phyloP scores from a whole-genome alignment of 2,329 filamentous ascomycete species.

The Fusarium palustre region DNA sequence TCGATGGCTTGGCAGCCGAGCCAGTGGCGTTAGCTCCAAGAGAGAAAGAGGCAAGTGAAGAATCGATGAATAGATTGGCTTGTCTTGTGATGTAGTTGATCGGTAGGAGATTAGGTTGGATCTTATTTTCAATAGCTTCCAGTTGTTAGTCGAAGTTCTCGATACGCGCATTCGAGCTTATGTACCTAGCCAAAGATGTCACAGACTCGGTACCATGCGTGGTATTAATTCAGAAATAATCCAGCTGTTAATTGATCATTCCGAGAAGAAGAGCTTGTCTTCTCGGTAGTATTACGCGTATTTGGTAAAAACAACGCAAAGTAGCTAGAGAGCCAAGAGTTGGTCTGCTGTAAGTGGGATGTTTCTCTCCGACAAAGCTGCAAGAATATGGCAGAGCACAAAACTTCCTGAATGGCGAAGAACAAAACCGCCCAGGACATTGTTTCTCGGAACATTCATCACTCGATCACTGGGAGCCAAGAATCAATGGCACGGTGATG shows the following conservation, averaged over 20 bases:
- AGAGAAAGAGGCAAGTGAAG: constrained; percentile 26
- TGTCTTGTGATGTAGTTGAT: constrained; percentile 24
- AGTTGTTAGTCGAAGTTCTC: neutral
- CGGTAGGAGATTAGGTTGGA: constrained; percentile 16
- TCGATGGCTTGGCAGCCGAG: constrained; percentile 39
- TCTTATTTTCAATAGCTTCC: constrained; percentile 17
- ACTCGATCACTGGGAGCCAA: constrained; percentile 36
- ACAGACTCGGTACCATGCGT: neutral
- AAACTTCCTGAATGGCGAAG: neutral
- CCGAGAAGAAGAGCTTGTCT: constrained; percentile 11
- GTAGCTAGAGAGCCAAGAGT: constrained; percentile 15
- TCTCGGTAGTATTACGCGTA: constrained; percentile 14
- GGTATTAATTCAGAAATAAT: constrained; percentile 11
- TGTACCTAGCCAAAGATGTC: neutral
- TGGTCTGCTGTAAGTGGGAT: constrained; percentile 36
- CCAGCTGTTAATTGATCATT: neutral
- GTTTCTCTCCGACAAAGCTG: constrained; percentile 22
- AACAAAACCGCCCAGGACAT: constrained; percentile 23
- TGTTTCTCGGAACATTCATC: constrained; percentile 17
- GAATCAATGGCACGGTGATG: constrained; percentile 45
- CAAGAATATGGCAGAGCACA: constrained; percentile 22
- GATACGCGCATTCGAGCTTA: constrained; percentile 3
- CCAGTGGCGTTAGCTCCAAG: constrained; percentile 39
- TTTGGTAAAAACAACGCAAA: constrained; percentile 3
- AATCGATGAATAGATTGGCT: constrained; percentile 25